Evolutionary conservation across 768 basidiomycete genomes (phyloP).

Genomic region (Lactarius vividus): DNA sequence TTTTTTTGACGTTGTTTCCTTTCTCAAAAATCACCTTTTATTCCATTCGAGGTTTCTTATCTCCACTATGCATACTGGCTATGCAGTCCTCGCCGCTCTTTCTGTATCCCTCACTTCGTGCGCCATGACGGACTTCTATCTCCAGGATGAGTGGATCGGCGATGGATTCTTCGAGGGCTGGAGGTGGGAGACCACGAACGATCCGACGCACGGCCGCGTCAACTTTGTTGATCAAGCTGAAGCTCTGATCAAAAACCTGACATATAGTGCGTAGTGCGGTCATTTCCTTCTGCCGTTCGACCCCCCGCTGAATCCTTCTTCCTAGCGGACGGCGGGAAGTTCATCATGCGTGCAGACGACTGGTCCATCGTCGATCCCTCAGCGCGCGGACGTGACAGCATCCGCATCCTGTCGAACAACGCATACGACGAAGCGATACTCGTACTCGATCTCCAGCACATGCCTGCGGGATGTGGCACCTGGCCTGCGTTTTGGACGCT

Average conservation of each 20-base stretch:
- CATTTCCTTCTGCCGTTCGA: neutral
- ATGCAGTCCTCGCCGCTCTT: constrained; percentile 28
- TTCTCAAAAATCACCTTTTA: constrained; percentile 27
- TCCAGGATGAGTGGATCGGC: constrained; percentile 33
- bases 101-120: constrained; percentile 7
- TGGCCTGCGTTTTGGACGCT: constrained; percentile 69
- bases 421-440: constrained; percentile 48
- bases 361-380: constrained; percentile 36
- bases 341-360: constrained; percentile 58
- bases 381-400: constrained; percentile 53
- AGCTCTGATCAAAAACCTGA: constrained; percentile 43
- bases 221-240: constrained; percentile 51
- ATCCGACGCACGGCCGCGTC: constrained; percentile 67
- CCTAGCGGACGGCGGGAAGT: constrained; percentile 41
- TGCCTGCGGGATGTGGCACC: constrained; percentile 57
- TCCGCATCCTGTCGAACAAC: constrained; percentile 48
- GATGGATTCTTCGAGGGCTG: constrained; percentile 46
- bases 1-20: constrained; percentile 32
- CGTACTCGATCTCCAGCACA: constrained; percentile 54
- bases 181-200: constrained; percentile 48
- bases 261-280: constrained; percentile 49
- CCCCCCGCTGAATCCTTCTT: neutral
- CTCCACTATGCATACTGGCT: constrained; percentile 37
- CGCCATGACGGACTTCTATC: constrained; percentile 17
- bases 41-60: constrained; percentile 22